Base-by-base conservation (phyloP, 1,284 basidiomycete genomes). In the Cryptococcus sp. region DNA sequence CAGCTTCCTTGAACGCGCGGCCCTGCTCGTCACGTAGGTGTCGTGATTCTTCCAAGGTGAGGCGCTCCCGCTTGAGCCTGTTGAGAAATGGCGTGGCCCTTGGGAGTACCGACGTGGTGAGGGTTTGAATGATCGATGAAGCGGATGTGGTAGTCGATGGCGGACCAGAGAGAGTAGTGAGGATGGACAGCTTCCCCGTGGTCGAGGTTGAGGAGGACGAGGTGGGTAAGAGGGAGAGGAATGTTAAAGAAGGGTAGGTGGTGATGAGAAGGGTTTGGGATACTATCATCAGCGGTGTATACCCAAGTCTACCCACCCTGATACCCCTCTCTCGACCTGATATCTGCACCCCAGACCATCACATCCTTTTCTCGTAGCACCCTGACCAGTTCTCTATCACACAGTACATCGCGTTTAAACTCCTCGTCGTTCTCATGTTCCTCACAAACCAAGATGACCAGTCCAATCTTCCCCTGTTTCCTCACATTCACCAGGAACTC, bases 191-290 rank as follows among this genome's bases (percentile, higher is more conserved):
- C 84, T 83, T 1, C 1, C 80, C 73, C 30, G 77, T 69, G 0
- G 81, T 72, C 32, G 77, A 72, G 0, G 52, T 78, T 64, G 50
- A 61, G 53, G 35, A 38, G 10, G 46, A 6, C 10, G 50, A 35
- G 30, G 50, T 10, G 51, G 92, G 87, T 65, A 96, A 89, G 37
- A 95, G 82, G 0, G 90, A 87, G 48, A 95, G 78, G 71, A 97
- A 98, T 0, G 90, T 89, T 49, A 98, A 81, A 59, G 93, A 94
- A 0, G 94, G 94, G 66, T 89, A 96, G 0, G 91, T 92, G 3
- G 91, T 95, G 1, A 86, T 86, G 65, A 90, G 86, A 0, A 96
- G 79, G 62, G 93, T 92, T 66, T 89, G 85, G 1, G 89, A 80
- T 5, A 90, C 92, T 90, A 68, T 32, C 36, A 13, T 32, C n/a